Base-by-base conservation (phyloP, 257 asterid species). In the Petrea volubilis region DNA sequence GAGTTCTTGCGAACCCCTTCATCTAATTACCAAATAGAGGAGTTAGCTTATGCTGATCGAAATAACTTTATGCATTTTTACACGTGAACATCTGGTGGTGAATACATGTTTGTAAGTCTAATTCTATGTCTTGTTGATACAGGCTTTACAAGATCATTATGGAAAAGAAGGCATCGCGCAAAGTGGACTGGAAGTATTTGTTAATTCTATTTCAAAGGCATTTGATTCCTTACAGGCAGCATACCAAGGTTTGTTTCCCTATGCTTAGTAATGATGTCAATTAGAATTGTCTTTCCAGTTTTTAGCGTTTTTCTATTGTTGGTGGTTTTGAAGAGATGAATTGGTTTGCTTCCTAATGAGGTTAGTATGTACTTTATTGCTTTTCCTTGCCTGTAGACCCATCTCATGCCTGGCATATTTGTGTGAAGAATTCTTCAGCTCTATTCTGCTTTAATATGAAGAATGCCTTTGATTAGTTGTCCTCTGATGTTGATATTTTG, bases 141-240 rank as follows among this genome's bases (percentile, higher is more conserved):
- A 94, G 98, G 90, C 78, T 78, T 80, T 94, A 78, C 83, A 67
- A 82, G 91, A 79, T 70, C 80, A 56, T 20, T 81, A 86, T 78
- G 97, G 96, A 62, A 73, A 79, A 40, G 96, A 76, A 75, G 86
- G 87, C 67, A 72, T 83, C 65, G 80, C 79, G 44, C 73, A 81
- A 78, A 69, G 83, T 71, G 97, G 92, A 71, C 31, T 83, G 59
- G 87, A 85, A 78, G 79, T 94, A 62, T 82, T 87, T 73, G 70
- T 83, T 77, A 69, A 71, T 64, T 78, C 92, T 79, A 81, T 94
- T 71, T 81, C 90, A 15, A 91, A 85, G 79, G 78, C 85, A 64
- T 90, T 91, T 69, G 86, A 82, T 70, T 82, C 88, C 72, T 68
- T 91, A 64, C 89, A 75, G 76, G 78, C 72, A 25, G 84, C 90